These are phyloP conservation scores for Cardiospermum halicacabum DNA, from an alignment of 345 rosid species.

Conservation along the genomic window DNA sequence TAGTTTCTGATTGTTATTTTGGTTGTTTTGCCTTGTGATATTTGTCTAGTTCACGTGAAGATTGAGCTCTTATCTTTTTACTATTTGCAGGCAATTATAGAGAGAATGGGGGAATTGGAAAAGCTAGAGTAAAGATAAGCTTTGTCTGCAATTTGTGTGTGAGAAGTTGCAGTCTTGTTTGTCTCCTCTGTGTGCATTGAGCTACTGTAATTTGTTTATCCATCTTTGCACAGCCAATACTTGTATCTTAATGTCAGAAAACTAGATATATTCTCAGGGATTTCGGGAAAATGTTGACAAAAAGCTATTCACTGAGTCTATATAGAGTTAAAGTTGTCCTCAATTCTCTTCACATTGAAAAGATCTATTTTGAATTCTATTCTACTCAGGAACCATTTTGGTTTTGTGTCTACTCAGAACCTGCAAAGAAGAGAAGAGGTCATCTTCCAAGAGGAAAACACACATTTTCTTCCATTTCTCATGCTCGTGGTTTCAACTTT, in stretches of 20 bases:
- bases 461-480: no score
- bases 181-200: conserved; percentile 1
- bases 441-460: no score
- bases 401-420: no score
- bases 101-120: conserved; percentile 91
- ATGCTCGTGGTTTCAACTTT: neutral
- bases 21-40: neutral
- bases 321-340: neutral
- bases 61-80: neutral
- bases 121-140: conserved; percentile 57
- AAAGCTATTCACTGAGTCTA: neutral
- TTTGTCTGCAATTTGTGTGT: conserved; percentile 1
- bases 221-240: conserved; percentile 14
- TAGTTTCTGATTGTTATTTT: neutral
- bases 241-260: conserved; percentile 8
- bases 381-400: no score
- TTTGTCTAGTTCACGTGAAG: neutral
- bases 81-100: conserved; percentile 77
- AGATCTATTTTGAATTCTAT: no score
- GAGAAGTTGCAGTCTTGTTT: conserved; percentile 8
- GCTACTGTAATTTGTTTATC: conserved; percentile 11
- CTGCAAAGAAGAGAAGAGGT: no score
- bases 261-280: neutral
- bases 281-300: neutral
- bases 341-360: neutral